Percentiles rank a stretch among this genome's conserved stretches.
These are phyloP conservation scores for Cicer arietinum DNA, from an alignment of 306 rosid genomes.

Conservation along the genomic window DNA sequence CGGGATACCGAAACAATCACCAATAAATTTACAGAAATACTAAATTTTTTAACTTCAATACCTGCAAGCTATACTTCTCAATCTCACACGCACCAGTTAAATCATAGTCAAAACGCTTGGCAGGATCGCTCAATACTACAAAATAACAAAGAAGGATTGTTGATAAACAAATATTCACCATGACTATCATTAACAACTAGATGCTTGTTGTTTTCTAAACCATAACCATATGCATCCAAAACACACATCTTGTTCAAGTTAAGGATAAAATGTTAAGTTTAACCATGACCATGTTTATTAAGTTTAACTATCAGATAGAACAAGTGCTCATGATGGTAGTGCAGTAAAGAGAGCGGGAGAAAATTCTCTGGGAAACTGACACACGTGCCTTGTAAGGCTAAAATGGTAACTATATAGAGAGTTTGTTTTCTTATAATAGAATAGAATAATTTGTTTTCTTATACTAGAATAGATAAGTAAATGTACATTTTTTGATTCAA, in stretches of 20 bases:
- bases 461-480: background rate
- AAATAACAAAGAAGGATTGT: slow-evolving; percentile 18
- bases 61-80: slow-evolving; percentile 76
- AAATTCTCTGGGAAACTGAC: background rate
- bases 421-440: background rate
- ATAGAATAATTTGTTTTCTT: background rate
- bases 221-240: slow-evolving; percentile 28
- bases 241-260: slow-evolving; percentile 27
- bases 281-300: background rate
- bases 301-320: background rate
- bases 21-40: slow-evolving; percentile 28
- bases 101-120: slow-evolving; percentile 69
- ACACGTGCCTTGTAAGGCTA: background rate
- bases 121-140: slow-evolving; percentile 73
- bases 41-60: slow-evolving; percentile 39
- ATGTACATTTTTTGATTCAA: background rate
- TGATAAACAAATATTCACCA: slow-evolving; percentile 22
- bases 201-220: slow-evolving; percentile 18
- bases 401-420: background rate
- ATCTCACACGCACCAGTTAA: slow-evolving; percentile 69
- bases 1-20: slow-evolving; percentile 20
- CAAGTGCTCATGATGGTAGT: background rate
- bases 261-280: no score
- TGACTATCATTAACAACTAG: background rate
- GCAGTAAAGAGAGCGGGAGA: background rate